Conservation (phyloP, 2,329 filamentous ascomycete species). For the Lithohypha guttulata region DNA sequence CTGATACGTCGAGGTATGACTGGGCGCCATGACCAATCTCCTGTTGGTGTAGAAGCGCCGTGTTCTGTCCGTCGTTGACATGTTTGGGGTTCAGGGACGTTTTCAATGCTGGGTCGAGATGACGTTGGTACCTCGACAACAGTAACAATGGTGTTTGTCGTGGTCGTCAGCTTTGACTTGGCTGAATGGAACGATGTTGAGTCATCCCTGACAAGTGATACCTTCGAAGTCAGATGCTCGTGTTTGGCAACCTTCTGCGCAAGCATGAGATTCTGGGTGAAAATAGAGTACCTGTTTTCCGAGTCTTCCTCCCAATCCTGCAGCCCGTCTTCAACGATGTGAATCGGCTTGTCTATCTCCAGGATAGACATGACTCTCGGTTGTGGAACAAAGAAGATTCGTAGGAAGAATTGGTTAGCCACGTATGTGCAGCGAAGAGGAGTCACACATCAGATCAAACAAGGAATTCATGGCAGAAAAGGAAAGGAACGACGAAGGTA, state of each 20-base stretch:
- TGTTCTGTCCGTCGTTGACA: not conserved
- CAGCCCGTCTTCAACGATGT: conserved; percentile 5
- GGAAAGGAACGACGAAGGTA: not conserved
- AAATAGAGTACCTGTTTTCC: conserved; percentile 48
- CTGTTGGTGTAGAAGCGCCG: not conserved
- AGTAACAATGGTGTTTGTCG: no score
- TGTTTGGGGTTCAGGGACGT: not conserved
- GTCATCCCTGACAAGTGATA: not conserved
- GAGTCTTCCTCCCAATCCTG: conserved; percentile 4
- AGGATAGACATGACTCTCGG: not conserved
- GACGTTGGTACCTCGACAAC: not conserved
- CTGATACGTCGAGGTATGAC: conserved; percentile 5
- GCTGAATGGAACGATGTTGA: not conserved
- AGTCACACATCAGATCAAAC: no score
- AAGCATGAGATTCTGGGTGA: conserved; percentile 39
- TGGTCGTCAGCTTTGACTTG: not conserved
- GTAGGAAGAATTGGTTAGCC: not conserved
- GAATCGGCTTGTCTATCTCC: conserved; percentile 4
- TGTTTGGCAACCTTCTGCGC: conserved; percentile 12
- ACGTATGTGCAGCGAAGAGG: no score
- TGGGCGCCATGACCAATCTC: conserved; percentile 6
- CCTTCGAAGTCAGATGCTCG: conserved; percentile 30
- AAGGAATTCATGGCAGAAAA: not conserved
- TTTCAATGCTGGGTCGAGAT: not conserved
- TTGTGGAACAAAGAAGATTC: not conserved